These are phyloP conservation scores for Russula sp. DNA, from an alignment of 768 basidiomycete genomes.

Conservation along the genomic window DNA sequence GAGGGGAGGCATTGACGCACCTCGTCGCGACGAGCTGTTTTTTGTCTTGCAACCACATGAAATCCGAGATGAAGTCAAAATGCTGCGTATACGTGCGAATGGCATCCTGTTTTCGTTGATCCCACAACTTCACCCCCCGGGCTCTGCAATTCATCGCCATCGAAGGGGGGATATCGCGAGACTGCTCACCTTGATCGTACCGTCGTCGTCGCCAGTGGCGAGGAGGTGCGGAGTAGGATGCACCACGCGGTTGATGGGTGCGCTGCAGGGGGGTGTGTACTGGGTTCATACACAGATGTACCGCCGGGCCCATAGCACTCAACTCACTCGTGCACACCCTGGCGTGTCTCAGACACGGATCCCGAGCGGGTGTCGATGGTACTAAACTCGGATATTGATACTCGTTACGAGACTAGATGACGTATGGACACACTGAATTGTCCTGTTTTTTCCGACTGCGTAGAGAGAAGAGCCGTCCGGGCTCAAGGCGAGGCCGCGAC, in stretches of 20 bases:
- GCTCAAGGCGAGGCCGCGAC: conserved; percentile 63
- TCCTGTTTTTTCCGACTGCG: conserved; percentile 75
- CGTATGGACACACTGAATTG: conserved; percentile 56
- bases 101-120: conserved; percentile 60
- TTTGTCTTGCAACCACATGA: conserved; percentile 66
- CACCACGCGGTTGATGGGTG: conserved; percentile 82
- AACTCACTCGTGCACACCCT: conserved; percentile 68
- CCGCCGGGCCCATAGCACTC: conserved; percentile 28
- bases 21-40: conserved; percentile 83
- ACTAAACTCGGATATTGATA: conserved; percentile 30
- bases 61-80: conserved; percentile 92
- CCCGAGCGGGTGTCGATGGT: conserved; percentile 61
- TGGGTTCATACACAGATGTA: conserved; percentile 20
- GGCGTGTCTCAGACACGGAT: conserved; percentile 39
- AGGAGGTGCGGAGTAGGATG: conserved; percentile 62
- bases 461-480: conserved; percentile 64
- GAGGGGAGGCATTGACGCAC: conserved; percentile 36
- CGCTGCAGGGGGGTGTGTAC: conserved; percentile 34
- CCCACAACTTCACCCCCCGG: conserved; percentile 67
- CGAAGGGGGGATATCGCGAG: neutral
- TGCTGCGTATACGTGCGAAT: conserved; percentile 75
- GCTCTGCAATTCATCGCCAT: neutral
- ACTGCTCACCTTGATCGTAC: conserved; percentile 70
- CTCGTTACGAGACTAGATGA: neutral
- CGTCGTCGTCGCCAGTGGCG: conserved; percentile 89